Evolutionary conservation across 805 yeast genomes (phyloP).

Genomic region (Sugiyamaella smithiae): DNA sequence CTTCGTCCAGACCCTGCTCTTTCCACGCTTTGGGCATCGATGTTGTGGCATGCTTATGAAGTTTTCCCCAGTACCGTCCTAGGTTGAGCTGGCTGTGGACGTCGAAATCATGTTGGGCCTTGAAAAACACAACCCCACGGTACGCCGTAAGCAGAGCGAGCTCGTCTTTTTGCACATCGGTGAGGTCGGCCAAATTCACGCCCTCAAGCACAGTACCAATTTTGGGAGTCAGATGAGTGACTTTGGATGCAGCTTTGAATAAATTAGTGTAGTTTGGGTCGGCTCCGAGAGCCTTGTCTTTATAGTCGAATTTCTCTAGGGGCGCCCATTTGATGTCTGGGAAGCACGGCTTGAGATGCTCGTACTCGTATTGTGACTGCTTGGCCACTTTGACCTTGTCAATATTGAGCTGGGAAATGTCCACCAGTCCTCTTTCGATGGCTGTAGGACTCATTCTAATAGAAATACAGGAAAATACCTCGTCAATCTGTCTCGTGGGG

Average conservation of each 20-base stretch:
- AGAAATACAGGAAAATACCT: neutral
- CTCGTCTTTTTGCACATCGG: slow-evolving; percentile 45
- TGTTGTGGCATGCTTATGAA: slow-evolving; percentile 48
- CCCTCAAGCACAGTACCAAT: slow-evolving; percentile 63
- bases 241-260: slow-evolving; percentile 28
- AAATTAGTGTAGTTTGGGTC: slow-evolving; percentile 31
- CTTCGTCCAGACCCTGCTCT: slow-evolving; percentile 43
- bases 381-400: slow-evolving; percentile 1
- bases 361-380: slow-evolving; percentile 25
- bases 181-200: slow-evolving; percentile 42
- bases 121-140: slow-evolving; percentile 50
- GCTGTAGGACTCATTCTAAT: slow-evolving; percentile 3
- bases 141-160: slow-evolving; percentile 46
- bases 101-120: slow-evolving; percentile 55
- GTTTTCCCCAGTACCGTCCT: slow-evolving; percentile 66
- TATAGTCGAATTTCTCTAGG: slow-evolving; percentile 24
- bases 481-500: neutral
- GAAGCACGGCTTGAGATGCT: slow-evolving; percentile 31
- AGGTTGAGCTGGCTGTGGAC: slow-evolving; percentile 55
- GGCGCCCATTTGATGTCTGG: slow-evolving; percentile 35
- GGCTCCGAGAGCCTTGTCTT: slow-evolving; percentile 31
- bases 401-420: slow-evolving; percentile 4
- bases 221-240: slow-evolving; percentile 58
- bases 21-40: slow-evolving; percentile 46
- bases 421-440: slow-evolving; percentile 2